Percentiles rank a stretch among this genome's conserved stretches.
These are phyloP conservation scores for Saccharomycopsis fodiens DNA, from an alignment of 805 yeast genomes.

Conservation along the genomic window DNA sequence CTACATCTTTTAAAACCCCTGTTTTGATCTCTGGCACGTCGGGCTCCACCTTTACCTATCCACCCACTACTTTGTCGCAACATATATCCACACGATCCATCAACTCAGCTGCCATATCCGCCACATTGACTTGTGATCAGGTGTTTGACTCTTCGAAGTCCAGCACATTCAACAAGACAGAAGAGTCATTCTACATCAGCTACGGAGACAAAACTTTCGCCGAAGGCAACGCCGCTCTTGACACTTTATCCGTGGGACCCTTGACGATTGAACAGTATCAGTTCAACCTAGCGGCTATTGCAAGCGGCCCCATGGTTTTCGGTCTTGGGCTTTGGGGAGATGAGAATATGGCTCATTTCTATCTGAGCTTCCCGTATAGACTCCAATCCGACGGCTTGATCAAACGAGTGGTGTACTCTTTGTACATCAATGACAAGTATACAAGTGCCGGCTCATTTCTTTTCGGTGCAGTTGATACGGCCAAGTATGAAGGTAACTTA, in stretches of 20 bases:
- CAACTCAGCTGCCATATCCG: too few relatives aligned
- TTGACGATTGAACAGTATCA: conserved; percentile 3
- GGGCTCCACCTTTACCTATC: too few relatives aligned
- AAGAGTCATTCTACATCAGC: conserved; percentile 29
- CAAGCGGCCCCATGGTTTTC: conserved; percentile 49
- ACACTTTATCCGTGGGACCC: conserved; percentile 42
- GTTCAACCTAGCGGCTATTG: conserved; percentile 12
- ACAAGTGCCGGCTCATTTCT: conserved; percentile 45
- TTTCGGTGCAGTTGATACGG: conserved; percentile 66
- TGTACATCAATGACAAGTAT: conserved; percentile 42
- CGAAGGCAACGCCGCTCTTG: conserved; percentile 41
- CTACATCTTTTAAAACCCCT: too few relatives aligned
- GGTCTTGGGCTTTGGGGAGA: conserved; percentile 67
- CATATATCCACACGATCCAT: too few relatives aligned
- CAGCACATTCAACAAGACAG: conserved; percentile 27
- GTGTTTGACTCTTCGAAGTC: conserved; percentile 30
- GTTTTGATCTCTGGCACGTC: too few relatives aligned
- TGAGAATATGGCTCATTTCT: conserved; percentile 37
- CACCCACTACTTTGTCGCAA: too few relatives aligned
- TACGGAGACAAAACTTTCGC: conserved; percentile 45
- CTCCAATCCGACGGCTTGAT: conserved; percentile 53
- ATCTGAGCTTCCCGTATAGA: conserved; percentile 60
- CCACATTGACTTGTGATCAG: too few relatives aligned
- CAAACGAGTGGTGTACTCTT: conserved; percentile 48
- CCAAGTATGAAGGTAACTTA: conserved; percentile 48